Base-by-base conservation (phyloP, 2,329 filamentous ascomycete genomes). In the Ophiostoma ips region DNA sequence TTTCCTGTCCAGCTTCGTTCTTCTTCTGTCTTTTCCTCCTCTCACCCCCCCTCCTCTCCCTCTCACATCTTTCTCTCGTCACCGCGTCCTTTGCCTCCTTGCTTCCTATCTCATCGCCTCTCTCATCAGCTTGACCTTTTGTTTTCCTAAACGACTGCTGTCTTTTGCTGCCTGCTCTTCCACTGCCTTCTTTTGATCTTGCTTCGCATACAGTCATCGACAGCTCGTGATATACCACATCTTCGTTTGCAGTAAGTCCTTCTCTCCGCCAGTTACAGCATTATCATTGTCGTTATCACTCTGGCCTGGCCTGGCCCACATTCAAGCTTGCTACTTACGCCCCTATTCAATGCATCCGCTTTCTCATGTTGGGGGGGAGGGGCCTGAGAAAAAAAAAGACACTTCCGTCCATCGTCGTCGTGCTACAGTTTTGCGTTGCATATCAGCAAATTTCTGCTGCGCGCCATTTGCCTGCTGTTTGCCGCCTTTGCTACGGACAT, bases 301-400 rank as follows among this genome's bases (percentile, higher is more conserved):
- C 10, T 34, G 31, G 5, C 31, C 36, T 37, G 37, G 18, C 18
- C 28, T 45, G 43, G 43, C 43, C 43, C 43, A 45, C 43, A 45
- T 45, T 45, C 43, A n/a, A 45, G n/a, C 43, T 45, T 31, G 43
- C 43, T 31, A 34, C 43, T 45, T 34, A n/a, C 43, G 30, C 43
- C 43, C 43, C 43, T 45, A 45, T 51, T 40, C 47, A 52, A 31
- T 45, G 47, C 51, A 40, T 40, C 48, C 21, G 35, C 48, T n/a
- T 41, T 34, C 48, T 49, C 45, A 46, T 50, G 49, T 50, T 49
- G 52, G 40, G 48, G 46, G 50, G 47, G 48, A 50, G 52, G 30
- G 40, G 40, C 21, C 21, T 24, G 24, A 43, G 40, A 21, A 24
- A 21, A 24, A 21, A 19, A 16, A 41, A 13, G 18, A 41, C 21